Evolutionary conservation across 2,329 filamentous ascomycete genomes (phyloP).

Genomic region (Atkinsonella texensis): DNA sequence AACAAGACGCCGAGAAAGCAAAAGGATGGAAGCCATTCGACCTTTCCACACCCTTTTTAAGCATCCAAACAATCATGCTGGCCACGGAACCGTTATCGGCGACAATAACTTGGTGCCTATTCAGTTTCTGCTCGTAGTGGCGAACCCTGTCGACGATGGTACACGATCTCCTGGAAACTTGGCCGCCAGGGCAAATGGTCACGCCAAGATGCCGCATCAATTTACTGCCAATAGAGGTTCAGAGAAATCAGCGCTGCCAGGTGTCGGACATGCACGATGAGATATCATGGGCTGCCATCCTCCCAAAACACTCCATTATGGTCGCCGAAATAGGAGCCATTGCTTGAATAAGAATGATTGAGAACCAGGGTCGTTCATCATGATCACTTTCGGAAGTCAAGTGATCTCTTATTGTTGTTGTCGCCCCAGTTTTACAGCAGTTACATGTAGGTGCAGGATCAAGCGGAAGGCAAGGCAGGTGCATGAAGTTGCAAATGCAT

Average conservation of each 20-base stretch:
- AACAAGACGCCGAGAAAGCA: too few relatives aligned
- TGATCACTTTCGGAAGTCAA: not conserved
- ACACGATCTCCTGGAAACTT: not conserved
- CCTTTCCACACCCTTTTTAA: not conserved
- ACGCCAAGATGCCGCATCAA: conserved; percentile 2
- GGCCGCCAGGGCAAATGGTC: not conserved
- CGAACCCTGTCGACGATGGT: not conserved
- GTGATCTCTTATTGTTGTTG: not conserved
- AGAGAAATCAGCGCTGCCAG: conserved; percentile 4
- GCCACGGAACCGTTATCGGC: not conserved
- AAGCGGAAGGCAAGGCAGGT: too few relatives aligned
- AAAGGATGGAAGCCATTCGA: too few relatives aligned
- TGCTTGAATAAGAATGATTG: not conserved
- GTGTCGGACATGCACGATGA: not conserved
- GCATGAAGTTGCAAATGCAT: not conserved
- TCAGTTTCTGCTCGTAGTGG: not conserved
- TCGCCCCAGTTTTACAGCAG: not conserved
- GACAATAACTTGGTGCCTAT: not conserved
- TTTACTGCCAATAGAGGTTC: conserved; percentile 4
- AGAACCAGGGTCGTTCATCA: not conserved
- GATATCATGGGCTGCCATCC: not conserved
- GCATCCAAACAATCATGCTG: not conserved
- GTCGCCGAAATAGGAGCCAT: conserved; percentile 4
- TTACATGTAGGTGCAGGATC: too few relatives aligned
- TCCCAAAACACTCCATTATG: not conserved